These are phyloP conservation scores for Parasitella parasitica DNA, from an alignment of 371 early-diverging fungal species.

Conservation along the genomic window DNA sequence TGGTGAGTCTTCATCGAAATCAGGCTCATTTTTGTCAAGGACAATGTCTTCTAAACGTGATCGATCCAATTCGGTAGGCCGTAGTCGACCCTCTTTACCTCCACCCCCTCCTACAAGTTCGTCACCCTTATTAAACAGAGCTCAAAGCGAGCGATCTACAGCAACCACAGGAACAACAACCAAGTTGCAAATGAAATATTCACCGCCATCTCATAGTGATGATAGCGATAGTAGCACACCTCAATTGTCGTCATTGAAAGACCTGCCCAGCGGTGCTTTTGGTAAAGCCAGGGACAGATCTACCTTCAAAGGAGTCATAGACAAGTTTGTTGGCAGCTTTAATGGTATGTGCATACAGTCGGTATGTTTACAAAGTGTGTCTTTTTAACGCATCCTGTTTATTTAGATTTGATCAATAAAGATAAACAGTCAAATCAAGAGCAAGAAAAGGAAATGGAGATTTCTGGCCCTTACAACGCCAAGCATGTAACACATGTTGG, in stretches of 20 bases:
- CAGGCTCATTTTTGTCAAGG: constrained; percentile 31
- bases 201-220: constrained; percentile 25
- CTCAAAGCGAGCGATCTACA: neutral
- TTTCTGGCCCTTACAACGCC: constrained; percentile 95
- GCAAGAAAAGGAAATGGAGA: constrained; percentile 76
- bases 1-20: neutral
- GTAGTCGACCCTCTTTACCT: constrained; percentile 27
- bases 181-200: constrained; percentile 12
- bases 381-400: neutral
- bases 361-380: neutral
- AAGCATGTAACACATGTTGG: constrained; percentile 96
- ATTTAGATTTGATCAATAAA: constrained; percentile 61
- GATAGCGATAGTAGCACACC: constrained; percentile 10
- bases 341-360: constrained; percentile 41
- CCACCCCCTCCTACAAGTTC: constrained; percentile 26
- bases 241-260: constrained; percentile 23
- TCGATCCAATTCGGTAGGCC: constrained; percentile 26
- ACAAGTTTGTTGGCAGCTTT: constrained; percentile 62
- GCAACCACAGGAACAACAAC: neutral
- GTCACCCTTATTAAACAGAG: constrained; percentile 23
- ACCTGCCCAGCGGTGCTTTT: constrained; percentile 23
- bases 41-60: constrained; percentile 36
- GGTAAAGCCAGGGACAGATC: constrained; percentile 48
- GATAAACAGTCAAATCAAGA: constrained; percentile 37
- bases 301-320: constrained; percentile 69